phyloP scores from a whole-genome alignment of 192 early-diverging fungal species.

The Coemansia sp. region DNA sequence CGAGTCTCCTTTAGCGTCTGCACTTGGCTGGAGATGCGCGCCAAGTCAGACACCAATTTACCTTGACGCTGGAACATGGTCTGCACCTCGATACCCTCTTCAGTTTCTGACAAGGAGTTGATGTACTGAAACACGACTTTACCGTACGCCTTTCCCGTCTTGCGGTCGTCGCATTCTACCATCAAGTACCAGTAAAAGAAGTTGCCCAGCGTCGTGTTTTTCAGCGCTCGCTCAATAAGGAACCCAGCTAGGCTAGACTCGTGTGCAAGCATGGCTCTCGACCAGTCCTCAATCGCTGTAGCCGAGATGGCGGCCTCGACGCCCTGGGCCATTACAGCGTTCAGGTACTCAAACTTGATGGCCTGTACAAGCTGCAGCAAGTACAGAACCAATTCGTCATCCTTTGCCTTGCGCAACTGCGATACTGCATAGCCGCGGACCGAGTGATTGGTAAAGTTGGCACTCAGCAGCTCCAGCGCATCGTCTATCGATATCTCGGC shows the following conservation, averaged over 20 bases:
- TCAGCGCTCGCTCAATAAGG: constrained; percentile 83
- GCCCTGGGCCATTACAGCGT: constrained; percentile 29
- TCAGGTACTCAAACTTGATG: constrained; percentile 90
- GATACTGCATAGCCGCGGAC: constrained; percentile 89
- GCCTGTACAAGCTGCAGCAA: constrained; percentile 98
- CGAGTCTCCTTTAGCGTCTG: constrained; percentile 81
- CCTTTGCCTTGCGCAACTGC: constrained; percentile 89
- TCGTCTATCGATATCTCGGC: constrained; percentile 93
- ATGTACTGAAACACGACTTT: constrained; percentile 86
- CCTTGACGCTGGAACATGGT: constrained; percentile 82
- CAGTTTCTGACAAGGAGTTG: constrained; percentile 61
- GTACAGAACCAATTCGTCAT: constrained; percentile 94
- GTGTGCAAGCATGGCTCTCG: constrained; percentile 43
- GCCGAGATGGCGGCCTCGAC: constrained; percentile 23
- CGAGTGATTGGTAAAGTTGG: constrained; percentile 78
- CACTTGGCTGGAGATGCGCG: constrained; percentile 74
- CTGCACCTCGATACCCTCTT: constrained; percentile 65
- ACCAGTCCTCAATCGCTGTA: constrained; percentile 22
- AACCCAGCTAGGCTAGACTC: constrained; percentile 82
- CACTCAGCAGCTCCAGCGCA: constrained; percentile 91
- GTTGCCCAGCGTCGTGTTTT: constrained; percentile 88
- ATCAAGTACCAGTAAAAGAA: constrained; percentile 97
- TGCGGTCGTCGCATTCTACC: constrained; percentile 93
- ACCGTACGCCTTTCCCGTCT: constrained; percentile 82
- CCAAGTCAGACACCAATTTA: constrained; percentile 78